Conservation (phyloP, 352 stramenopile species). For the Globisporangium recalcitrans region DNA sequence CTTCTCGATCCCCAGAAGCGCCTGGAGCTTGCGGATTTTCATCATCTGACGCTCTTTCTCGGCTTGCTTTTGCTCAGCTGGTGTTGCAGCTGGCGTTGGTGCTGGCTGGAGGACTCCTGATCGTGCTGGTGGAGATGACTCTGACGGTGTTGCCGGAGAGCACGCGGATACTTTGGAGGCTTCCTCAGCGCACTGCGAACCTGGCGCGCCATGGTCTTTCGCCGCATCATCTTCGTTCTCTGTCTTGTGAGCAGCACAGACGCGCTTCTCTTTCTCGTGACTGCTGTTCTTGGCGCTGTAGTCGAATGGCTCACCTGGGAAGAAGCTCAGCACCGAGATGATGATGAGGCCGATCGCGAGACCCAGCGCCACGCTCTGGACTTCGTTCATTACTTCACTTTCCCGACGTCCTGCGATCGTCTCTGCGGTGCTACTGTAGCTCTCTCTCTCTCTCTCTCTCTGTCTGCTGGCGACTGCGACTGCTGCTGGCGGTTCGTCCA, state of each 20-base stretch:
- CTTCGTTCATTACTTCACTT: slow-evolving; percentile 42
- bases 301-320: slow-evolving; percentile 60
- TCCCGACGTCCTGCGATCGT: no score
- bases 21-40: slow-evolving; percentile 53
- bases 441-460: no score
- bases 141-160: not conserved
- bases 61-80: slow-evolving; percentile 14
- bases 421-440: no score
- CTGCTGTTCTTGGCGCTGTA: slow-evolving; percentile 16
- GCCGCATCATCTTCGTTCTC: not conserved
- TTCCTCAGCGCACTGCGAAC: not conserved
- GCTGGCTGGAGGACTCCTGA: not conserved
- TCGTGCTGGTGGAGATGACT: not conserved
- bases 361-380: slow-evolving; percentile 37
- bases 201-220: no score
- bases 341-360: slow-evolving; percentile 38
- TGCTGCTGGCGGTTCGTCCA: no score
- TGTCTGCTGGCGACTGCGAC: no score
- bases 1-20: slow-evolving; percentile 47
- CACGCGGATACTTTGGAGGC: not conserved
- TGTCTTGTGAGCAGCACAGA: no score
- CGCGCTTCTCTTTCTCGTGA: not conserved
- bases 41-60: slow-evolving; percentile 33
- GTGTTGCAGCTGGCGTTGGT: not conserved
- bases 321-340: slow-evolving; percentile 34